Evolutionary conservation across 139 green algal genomes (phyloP), one percentile per base, ranked within the genome.

Genomic region (Chlamydomonas schloesseri): DNA sequence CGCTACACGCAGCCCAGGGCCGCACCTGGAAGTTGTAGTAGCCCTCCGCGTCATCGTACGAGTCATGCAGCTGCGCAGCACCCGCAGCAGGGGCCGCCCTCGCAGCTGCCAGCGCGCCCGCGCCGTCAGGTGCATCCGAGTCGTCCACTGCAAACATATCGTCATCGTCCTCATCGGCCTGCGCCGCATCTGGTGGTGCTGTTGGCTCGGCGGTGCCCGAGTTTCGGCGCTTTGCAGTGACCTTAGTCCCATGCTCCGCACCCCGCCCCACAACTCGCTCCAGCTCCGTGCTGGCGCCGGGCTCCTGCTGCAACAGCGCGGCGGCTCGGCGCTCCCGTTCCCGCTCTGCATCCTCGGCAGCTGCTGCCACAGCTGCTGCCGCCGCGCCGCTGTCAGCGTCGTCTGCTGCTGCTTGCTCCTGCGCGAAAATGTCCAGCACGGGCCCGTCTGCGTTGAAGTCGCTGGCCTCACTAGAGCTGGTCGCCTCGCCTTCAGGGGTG

Each of bases 1-100:
- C 42, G 42, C 42, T 50, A 50, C 42, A 50, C 5, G 6, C 42
- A 50, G 42, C 42, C 42, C 8, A 5, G 8, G 42, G 42, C 6
- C 71, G 17, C 33, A 98, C 94, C 83, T 97, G 94, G 90, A 98
- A 99, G 69, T 97, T 96, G 94, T 99, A 99, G 92, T 99, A 99
- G 67, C 97, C 97, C 79, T 99, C 97, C 2, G 92, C 88, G 83
- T 99, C 97, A 76, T 99, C 97, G 83, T 97, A 99, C 69, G 94
- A 96, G 88, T 99, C 97, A 26, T 86, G 76, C 68, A 99, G 89
- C n/a, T 84, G 87, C 24, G 53, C 82, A 6, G 68, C 88, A 3
- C 71, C 84, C 33, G 29, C 81, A 64, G 78, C 78, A 5, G 78
- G 64, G 23, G n/a, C 50, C 31, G 53, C 53, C n/a, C 34, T 69